Evolutionary conservation across 2,329 filamentous ascomycete genomes (phyloP).

Genomic region (Colletotrichum viniferum): DNA sequence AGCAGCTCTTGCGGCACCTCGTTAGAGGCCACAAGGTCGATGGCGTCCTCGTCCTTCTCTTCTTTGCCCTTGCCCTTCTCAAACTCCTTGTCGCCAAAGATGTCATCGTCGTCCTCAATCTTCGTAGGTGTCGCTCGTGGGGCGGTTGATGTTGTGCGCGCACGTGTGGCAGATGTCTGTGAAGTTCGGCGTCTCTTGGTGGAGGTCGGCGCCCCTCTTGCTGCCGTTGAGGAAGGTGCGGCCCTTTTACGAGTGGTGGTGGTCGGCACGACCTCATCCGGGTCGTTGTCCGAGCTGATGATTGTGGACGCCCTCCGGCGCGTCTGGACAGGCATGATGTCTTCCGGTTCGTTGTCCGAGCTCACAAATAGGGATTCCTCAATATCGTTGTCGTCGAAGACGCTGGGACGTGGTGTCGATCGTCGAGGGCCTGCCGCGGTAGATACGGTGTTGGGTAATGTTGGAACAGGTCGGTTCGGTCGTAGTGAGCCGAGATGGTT

Average conservation of each 20-base stretch:
- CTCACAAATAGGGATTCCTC: slow-evolving; percentile 18
- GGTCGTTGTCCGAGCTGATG: slow-evolving; percentile 11
- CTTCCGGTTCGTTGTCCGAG: slow-evolving; percentile 19
- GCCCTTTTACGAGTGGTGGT: slow-evolving; percentile 12
- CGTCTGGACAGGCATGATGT: slow-evolving; percentile 20
- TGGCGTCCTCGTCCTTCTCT: slow-evolving; percentile 30
- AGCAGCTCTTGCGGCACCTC: slow-evolving; percentile 48
- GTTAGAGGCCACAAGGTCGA: slow-evolving; percentile 48
- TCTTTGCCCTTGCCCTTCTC: slow-evolving; percentile 27
- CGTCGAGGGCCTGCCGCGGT: slow-evolving; percentile 2
- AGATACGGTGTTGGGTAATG: neutral
- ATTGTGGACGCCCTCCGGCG: slow-evolving; percentile 17
- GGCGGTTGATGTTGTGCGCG: slow-evolving; percentile 28
- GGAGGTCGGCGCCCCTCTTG: neutral
- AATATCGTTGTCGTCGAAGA: neutral
- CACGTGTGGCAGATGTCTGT: slow-evolving; percentile 11
- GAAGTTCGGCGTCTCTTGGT: slow-evolving; percentile 21
- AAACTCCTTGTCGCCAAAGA: slow-evolving; percentile 26
- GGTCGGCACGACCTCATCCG: slow-evolving; percentile 10
- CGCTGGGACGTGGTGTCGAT: neutral
- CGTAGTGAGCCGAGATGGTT: neutral
- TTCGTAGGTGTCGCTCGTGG: neutral
- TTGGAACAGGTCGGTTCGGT: slow-evolving; percentile 12
- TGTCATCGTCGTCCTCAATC: slow-evolving; percentile 28
- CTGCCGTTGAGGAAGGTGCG: slow-evolving; percentile 8